Evolutionary conservation across 192 early-diverging fungal species (phyloP).

Genomic region (Coemansia sp.): DNA sequence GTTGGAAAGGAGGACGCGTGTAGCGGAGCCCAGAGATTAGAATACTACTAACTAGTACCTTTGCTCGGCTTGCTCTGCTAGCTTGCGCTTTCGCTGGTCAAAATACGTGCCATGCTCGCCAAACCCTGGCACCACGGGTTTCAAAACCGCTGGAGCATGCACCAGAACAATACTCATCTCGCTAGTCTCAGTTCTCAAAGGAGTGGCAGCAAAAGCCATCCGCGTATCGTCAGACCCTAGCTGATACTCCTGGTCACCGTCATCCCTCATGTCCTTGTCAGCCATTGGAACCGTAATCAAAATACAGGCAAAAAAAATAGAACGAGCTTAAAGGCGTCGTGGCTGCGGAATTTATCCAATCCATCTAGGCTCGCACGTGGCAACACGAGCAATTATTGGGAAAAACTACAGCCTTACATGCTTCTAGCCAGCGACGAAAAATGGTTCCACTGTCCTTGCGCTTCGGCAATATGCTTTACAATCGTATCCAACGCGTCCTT

Average conservation of each 20-base stretch:
- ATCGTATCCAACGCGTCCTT: constrained; percentile 11
- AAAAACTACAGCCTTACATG: background rate
- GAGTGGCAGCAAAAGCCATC: background rate
- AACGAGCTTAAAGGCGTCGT: background rate
- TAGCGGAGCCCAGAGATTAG: background rate
- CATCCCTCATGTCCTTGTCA: background rate
- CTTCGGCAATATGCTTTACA: constrained; percentile 7
- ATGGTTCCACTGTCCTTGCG: constrained; percentile 35
- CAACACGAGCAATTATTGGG: background rate
- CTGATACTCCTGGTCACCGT: constrained; percentile 6
- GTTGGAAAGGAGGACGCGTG: background rate
- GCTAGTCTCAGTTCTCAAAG: background rate
- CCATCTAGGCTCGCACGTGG: background rate
- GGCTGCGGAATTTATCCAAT: constrained; percentile 7
- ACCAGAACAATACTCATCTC: background rate
- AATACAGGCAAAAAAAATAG: background rate
- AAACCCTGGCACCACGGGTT: constrained; percentile 14
- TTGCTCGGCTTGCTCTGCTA: constrained; percentile 42
- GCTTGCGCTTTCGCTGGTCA: constrained; percentile 39
- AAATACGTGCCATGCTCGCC: constrained; percentile 38
- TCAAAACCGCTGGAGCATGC: background rate
- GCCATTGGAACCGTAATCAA: background rate
- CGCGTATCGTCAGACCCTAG: background rate
- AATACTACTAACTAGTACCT: background rate
- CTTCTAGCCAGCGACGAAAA: constrained; percentile 30